Base-by-base conservation (phyloP, 441 rosid genomes). In the Populus trichocarpa region DNA sequence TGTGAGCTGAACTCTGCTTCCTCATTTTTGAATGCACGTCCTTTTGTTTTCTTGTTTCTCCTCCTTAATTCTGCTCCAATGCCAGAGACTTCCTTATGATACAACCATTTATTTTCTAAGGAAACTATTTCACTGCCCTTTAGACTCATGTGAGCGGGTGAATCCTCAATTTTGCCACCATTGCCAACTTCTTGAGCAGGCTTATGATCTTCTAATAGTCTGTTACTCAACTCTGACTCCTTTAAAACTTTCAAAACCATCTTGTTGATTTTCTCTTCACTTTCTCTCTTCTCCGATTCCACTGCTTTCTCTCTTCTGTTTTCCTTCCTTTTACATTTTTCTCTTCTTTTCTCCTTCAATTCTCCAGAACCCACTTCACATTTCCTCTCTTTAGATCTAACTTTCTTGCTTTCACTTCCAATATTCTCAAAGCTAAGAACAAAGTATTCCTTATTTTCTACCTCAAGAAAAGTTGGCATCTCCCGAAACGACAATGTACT, bases 401-500 rank as follows among this genome's bases (percentile, higher is more conserved):
- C 13, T 68, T 78, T 69, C 35, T 78, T 78, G 38, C 71, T 79
- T 64, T 73, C 78, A 23, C 79, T 71, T 33, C 71, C 71, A 33
- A 30, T 76, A 35, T 83, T 84, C 75, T 85, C 94, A 74, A 93
- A 93, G 76, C 88, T 88, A 71, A 95, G 85, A 6, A 91, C 87
- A 67, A 90, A 82, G 83, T 88, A 90, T 5, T 89, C 85, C 46
- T 90, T 95, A 25, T 90, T 89, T 84, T 91, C 91, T 3, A 85
- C 80, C 90, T 91, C 95, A 70, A 91, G 40, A 80, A 82, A 89
- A 40, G 83, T 68, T 13, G 89, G 88, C 69, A 74, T 75, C 65
- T 84, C 86, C 2, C 50, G 70, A 40, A 86, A 77, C 13, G 90
- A 88, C 38, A 77, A 38, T 73, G 85, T 76, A n/a, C 89, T 84